Conservation (phyloP, 2,329 filamentous ascomycete genomes). For the Xylariaceae sp. region DNA sequence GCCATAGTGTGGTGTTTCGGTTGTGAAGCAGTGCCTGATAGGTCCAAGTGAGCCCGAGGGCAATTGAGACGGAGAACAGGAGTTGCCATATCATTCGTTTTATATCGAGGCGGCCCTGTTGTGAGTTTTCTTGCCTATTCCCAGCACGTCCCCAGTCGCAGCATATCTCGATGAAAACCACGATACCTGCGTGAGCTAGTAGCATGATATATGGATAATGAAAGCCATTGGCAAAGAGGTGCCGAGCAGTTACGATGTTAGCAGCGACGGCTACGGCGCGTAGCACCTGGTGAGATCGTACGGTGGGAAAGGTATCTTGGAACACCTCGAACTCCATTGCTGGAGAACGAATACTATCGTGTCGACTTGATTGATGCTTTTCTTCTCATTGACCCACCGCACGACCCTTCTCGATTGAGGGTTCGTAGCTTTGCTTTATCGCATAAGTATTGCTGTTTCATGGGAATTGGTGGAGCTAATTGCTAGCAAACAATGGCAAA, state of each 20-base stretch:
- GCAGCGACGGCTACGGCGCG: slow-evolving; percentile 12
- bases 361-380: too few species aligned
- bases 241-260: slow-evolving; percentile 16
- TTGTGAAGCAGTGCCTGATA: slow-evolving; percentile 21
- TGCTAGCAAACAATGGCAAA: too few species aligned
- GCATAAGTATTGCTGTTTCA: too few species aligned
- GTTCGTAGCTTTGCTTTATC: too few species aligned
- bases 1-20: slow-evolving; percentile 16
- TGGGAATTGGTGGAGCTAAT: too few species aligned
- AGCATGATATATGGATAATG: slow-evolving; percentile 20
- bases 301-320: too few species aligned
- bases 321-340: too few species aligned
- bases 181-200: slow-evolving; percentile 13
- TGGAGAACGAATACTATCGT: too few species aligned
- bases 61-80: slow-evolving; percentile 9
- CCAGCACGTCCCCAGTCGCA: neutral
- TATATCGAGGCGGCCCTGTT: slow-evolving; percentile 9
- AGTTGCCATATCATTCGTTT: slow-evolving; percentile 10
- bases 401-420: too few species aligned
- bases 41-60: slow-evolving; percentile 15
- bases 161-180: slow-evolving; percentile 10
- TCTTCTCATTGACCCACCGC: too few species aligned
- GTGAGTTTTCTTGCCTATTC: slow-evolving; percentile 1
- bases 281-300: slow-evolving; percentile 15
- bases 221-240: slow-evolving; percentile 17